Evolutionary conservation across 169 alveolate species (phyloP), one percentile per base, ranked within the genome.

Genomic region (Plasmodium malariae): DNA sequence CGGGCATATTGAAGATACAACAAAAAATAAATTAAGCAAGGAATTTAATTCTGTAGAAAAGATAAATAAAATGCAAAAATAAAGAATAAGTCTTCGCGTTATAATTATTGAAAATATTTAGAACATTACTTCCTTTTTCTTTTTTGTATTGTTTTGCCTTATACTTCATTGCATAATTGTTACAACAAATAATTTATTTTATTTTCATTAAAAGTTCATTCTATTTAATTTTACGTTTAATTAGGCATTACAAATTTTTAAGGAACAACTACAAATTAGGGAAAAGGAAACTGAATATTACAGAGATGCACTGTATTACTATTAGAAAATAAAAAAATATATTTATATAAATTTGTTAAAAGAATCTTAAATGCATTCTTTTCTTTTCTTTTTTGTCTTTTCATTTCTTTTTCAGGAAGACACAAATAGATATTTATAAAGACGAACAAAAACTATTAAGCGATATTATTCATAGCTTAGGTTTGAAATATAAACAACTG

Each of bases 241-340:
- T 51, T 60, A 80, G 90, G 90, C 83, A 24, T 68, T 80, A 36
- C 90, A 80, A 80, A 80, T 80, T 19, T 80, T 80, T 65, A 80
- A 80, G 45, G 90, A 80, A 19, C 90, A 80, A 45, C 24, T 80
- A 28, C 90, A 80, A 80, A 80, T 80, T 80, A 80, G 90, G 32
- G 90, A 80, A 65, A 80, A 80, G 90, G 90, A 80, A 80, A 80
- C 83, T 55, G 90, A 80, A 80, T 80, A 80, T 43, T 80, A 80
- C 67, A 80, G 67, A 62, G 83, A 80, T 32, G 72, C 90, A 65
- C 57, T 80, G 90, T 80, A 80, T 40, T 59, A 55, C 63, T 37
- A 43, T 4, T 26, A 68, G 14, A 49, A 60, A 76, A 49, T 34
- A 76, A 30, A 34, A 12, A 21, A 72, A 21, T 28, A 0, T 12